Conservation (phyloP, 805 yeast genomes). For the Sugiyamaella chiloensis region DNA sequence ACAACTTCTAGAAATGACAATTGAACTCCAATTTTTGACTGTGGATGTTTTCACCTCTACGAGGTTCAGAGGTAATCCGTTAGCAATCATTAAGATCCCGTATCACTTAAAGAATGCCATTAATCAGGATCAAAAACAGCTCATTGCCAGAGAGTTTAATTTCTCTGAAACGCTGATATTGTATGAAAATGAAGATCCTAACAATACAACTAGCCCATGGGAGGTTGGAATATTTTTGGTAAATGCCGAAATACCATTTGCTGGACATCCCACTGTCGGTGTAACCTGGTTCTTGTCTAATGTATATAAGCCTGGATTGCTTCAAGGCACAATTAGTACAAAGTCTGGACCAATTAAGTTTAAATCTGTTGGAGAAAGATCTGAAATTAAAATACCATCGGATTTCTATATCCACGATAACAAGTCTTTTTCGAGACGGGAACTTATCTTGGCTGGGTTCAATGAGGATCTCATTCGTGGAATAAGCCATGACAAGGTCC, state of each 20-base stretch:
- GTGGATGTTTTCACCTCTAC: constrained; percentile 44
- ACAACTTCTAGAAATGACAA: no score
- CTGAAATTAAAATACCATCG: constrained; percentile 4
- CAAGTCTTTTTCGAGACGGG: background rate
- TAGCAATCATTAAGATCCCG: constrained; percentile 50
- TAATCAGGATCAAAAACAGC: constrained; percentile 39
- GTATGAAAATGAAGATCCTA: constrained; percentile 37
- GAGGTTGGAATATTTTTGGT: constrained; percentile 50
- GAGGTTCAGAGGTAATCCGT: constrained; percentile 50
- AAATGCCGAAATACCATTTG: constrained; percentile 50
- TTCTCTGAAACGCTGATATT: constrained; percentile 58
- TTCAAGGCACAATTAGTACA: background rate
- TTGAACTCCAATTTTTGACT: constrained; percentile 5
- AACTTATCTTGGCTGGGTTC: background rate
- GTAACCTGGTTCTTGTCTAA: constrained; percentile 13
- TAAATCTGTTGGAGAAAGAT: background rate
- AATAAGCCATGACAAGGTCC: background rate
- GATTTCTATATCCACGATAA: constrained; percentile 10
- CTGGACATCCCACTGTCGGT: constrained; percentile 65
- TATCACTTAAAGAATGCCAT: constrained; percentile 32
- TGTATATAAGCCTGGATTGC: background rate
- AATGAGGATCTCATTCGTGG: background rate
- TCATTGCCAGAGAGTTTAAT: constrained; percentile 58
- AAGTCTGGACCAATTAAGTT: constrained; percentile 11
- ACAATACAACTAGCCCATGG: constrained; percentile 35